These are phyloP conservation scores for Sanguinoderma infundibulare DNA, from an alignment of 1,284 basidiomycete species.

Conservation along the genomic window DNA sequence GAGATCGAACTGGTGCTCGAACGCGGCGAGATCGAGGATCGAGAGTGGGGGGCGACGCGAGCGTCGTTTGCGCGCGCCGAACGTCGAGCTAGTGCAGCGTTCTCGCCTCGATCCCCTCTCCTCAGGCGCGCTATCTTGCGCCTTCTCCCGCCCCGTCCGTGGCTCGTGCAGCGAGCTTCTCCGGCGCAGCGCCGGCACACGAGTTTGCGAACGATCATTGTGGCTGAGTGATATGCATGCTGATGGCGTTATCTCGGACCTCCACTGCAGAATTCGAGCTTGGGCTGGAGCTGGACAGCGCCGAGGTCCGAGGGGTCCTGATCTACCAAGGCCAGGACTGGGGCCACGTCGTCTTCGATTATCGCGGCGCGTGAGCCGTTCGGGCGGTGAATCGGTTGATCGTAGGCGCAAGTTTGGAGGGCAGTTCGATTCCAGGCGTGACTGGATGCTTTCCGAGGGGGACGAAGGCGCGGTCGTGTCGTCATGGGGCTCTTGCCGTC, in stretches of 20 bases:
- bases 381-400: background rate
- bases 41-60: too few species aligned
- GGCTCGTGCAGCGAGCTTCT: background rate
- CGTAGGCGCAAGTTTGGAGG: background rate
- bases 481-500: background rate
- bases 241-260: background rate
- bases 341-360: conserved; percentile 61
- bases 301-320: conserved; percentile 79
- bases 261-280: conserved; percentile 71
- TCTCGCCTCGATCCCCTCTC: background rate
- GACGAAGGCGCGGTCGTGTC: background rate
- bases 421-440: background rate
- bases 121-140: background rate
- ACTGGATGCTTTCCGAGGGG: background rate
- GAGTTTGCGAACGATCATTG: background rate
- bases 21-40: too few species aligned
- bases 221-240: background rate
- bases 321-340: conserved; percentile 75
- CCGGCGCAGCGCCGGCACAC: background rate
- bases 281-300: conserved; percentile 79
- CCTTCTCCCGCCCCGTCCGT: background rate
- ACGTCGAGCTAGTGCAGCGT: background rate
- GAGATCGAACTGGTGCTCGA: too few species aligned
- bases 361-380: conserved; percentile 35
- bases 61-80: too few species aligned